Evolutionary conservation across 164 flowering plant species (phyloP).

Genomic region (Aristolochia contorta): DNA sequence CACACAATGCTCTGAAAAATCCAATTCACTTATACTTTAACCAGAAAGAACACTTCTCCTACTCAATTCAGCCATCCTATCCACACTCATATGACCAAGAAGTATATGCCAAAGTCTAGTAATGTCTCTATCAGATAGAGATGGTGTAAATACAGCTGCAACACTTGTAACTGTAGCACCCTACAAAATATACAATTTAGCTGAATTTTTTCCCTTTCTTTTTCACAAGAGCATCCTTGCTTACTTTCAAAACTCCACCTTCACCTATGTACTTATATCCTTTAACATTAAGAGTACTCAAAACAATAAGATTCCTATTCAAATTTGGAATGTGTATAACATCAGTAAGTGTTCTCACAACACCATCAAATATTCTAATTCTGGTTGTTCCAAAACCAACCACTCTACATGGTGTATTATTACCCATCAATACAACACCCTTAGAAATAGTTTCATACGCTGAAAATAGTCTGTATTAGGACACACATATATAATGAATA

Average conservation of each 20-base stretch:
- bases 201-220: background rate
- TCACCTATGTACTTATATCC: too few relatives aligned
- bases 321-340: background rate
- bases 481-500: background rate
- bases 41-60: too few relatives aligned
- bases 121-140: background rate
- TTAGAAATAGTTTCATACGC: background rate
- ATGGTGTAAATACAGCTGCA: background rate
- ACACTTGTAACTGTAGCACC: too few relatives aligned
- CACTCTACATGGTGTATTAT: too few relatives aligned
- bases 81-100: background rate
- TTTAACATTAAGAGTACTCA: too few relatives aligned
- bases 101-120: background rate
- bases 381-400: too few relatives aligned
- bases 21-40: too few relatives aligned
- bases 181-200: background rate
- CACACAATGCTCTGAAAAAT: background rate
- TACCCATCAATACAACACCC: background rate
- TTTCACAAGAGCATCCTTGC: background rate
- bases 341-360: too few relatives aligned
- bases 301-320: background rate
- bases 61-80: too few relatives aligned
- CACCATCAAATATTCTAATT: too few relatives aligned
- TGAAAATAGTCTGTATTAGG: background rate
- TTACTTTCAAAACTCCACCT: background rate